These are phyloP conservation scores for Fraxinus quadrangulata DNA, from an alignment of 257 asterid species.

Conservation along the genomic window DNA sequence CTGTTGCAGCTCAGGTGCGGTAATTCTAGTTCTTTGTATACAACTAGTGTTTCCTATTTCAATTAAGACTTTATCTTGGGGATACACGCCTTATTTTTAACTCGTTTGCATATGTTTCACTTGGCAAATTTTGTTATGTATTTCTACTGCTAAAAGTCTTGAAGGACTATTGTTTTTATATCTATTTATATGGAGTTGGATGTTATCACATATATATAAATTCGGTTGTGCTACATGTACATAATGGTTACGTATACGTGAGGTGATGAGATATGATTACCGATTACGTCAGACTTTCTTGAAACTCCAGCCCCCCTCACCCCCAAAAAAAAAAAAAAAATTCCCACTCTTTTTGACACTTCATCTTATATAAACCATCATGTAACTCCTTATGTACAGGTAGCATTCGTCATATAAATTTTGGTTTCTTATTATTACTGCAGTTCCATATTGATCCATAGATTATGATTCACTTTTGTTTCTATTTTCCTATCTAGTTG, in stretches of 20 bases:
- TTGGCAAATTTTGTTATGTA: neutral
- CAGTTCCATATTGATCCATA: neutral
- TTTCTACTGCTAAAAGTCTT: neutral
- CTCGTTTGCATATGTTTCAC: neutral
- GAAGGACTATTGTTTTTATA: neutral
- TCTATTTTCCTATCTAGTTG: neutral
- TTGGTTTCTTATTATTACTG: too few species aligned
- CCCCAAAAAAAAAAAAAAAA: too few species aligned
- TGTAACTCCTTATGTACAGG: too few species aligned
- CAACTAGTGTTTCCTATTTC: neutral
- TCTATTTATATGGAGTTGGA: neutral
- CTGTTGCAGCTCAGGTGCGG: constrained; percentile 95
- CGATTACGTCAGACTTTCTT: too few species aligned
- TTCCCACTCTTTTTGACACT: too few species aligned
- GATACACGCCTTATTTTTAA: neutral
- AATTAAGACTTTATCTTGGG: neutral
- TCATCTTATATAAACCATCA: too few species aligned
- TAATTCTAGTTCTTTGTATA: neutral
- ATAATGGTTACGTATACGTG: too few species aligned
- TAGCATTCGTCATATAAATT: too few species aligned
- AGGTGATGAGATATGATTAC: too few species aligned
- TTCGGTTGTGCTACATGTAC: too few species aligned
- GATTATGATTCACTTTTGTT: neutral
- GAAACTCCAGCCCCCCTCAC: too few species aligned
- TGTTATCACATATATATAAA: too few species aligned